Evolutionary conservation across 176 grass and related monocot genomes (phyloP).

Genomic region (Rhynchospora tenuis): DNA sequence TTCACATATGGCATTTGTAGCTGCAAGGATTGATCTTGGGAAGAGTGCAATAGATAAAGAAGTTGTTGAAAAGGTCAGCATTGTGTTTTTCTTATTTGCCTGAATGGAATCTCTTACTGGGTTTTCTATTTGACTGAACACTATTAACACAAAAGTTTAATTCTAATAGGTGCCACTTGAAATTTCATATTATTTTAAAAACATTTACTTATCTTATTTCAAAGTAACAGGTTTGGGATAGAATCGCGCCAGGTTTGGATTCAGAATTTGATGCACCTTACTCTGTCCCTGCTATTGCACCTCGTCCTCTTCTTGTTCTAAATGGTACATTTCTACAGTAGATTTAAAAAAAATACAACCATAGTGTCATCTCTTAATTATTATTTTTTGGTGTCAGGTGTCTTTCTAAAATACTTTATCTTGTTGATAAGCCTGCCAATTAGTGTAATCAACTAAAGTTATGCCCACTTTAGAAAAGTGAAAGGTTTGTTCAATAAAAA

Average conservation of each 20-base stretch:
- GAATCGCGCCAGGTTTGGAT: slow-evolving; percentile 75
- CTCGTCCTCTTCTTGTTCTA: slow-evolving; percentile 59
- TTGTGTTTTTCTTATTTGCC: neutral
- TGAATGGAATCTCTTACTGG: neutral
- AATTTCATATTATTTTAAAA: neutral
- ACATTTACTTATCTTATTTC: neutral
- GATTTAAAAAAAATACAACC: neutral
- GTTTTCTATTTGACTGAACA: neutral
- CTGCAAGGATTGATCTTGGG: slow-evolving; percentile 60
- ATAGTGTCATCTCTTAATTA: neutral
- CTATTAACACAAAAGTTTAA: neutral
- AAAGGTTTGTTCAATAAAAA: neutral
- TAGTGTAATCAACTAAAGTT: neutral
- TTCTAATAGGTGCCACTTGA: neutral
- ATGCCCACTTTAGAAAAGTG: too few relatives aligned
- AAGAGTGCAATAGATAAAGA: slow-evolving; percentile 67
- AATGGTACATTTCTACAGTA: slow-evolving; percentile 44
- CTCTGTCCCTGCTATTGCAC: slow-evolving; percentile 55
- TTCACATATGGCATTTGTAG: slow-evolving; percentile 31
- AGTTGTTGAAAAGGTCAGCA: slow-evolving; percentile 61
- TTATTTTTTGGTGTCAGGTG: neutral
- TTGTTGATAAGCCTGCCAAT: neutral
- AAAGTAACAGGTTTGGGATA: slow-evolving; percentile 68
- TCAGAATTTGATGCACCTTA: slow-evolving; percentile 60
- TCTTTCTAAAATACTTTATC: neutral